A percentile compares a stretch with the other conserved stretches of the same genome.
phyloP scores from a whole-genome alignment of 805 yeast genomes.

The Wickerhamomyces alni region DNA sequence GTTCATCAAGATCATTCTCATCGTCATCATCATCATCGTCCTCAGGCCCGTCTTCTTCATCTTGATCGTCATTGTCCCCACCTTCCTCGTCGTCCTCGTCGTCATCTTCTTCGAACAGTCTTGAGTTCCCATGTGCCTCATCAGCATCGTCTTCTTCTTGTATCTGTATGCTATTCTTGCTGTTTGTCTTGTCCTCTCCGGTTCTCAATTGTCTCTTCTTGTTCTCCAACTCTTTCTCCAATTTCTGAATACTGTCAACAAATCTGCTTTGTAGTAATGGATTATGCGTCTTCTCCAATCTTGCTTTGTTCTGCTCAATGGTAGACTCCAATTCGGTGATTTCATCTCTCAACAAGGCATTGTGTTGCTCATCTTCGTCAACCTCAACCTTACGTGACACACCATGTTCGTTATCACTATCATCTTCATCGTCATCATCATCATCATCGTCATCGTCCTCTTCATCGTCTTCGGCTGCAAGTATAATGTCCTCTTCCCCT shows the following conservation, averaged over 20 bases:
- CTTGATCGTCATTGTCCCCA: constrained; percentile 28
- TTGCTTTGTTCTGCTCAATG: constrained; percentile 66
- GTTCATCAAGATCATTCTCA: constrained; percentile 28
- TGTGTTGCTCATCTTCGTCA: constrained; percentile 56
- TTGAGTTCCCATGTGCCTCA: constrained; percentile 19
- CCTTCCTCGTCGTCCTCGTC: constrained; percentile 30
- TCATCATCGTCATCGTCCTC: constrained; percentile 41
- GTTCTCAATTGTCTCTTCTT: constrained; percentile 61
- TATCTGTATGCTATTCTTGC: constrained; percentile 5
- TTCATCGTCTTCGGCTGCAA: constrained; percentile 24
- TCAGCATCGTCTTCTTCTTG: constrained; percentile 16
- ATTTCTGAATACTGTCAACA: constrained; percentile 68
- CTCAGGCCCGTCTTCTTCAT: constrained; percentile 14
- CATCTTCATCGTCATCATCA: constrained; percentile 49
- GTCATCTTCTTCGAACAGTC: constrained; percentile 23
- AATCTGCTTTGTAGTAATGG: constrained; percentile 86
- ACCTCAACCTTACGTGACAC: constrained; percentile 44
- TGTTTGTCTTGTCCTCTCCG: constrained; percentile 26
- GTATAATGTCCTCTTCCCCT: neutral
- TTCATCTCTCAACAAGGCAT: constrained; percentile 77
- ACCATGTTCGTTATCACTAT: constrained; percentile 46
- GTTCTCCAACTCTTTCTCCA: constrained; percentile 75
- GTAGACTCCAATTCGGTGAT: constrained; percentile 75
- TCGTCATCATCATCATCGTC: constrained; percentile 21
- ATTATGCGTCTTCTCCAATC: constrained; percentile 67